Conservation (phyloP, 2,329 filamentous ascomycete genomes). For the Passalora sequoiae region DNA sequence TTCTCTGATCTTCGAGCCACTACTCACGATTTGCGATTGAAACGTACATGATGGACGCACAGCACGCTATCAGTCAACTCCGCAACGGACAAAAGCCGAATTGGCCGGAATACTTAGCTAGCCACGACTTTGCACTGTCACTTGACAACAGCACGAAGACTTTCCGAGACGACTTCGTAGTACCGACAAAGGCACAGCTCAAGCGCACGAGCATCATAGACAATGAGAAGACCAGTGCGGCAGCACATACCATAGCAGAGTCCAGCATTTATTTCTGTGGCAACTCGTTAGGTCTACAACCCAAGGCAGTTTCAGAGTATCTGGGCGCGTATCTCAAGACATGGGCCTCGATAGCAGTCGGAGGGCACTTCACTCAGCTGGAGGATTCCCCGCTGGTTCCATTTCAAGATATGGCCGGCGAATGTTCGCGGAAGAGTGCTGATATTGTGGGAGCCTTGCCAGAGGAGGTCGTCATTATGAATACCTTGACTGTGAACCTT, state of each 20-base stretch:
- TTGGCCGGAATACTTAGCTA: conserved; percentile 25
- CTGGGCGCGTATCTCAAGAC: conserved; percentile 69
- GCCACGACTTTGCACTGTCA: conserved; percentile 24
- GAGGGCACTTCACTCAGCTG: conserved; percentile 57
- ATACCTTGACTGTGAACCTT: conserved; percentile 73
- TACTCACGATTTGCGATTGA: neutral
- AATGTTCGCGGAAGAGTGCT: conserved; percentile 63
- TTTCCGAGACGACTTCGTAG: conserved; percentile 56
- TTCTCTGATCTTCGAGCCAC: neutral
- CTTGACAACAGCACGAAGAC: conserved; percentile 24
- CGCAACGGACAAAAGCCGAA: conserved; percentile 22
- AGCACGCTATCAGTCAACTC: conserved; percentile 22
- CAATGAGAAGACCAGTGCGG: conserved; percentile 15
- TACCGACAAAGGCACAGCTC: conserved; percentile 68
- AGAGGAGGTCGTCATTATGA: conserved; percentile 79
- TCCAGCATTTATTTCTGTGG: conserved; percentile 75
- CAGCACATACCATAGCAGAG: conserved; percentile 27
- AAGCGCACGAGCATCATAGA: conserved; percentile 54
- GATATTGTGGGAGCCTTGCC: conserved; percentile 68
- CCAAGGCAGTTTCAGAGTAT: conserved; percentile 60
- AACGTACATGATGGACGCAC: conserved; percentile 25
- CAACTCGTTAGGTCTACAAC: conserved; percentile 82
- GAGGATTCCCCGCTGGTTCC: conserved; percentile 61
- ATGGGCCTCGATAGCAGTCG: conserved; percentile 81
- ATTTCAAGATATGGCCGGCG: conserved; percentile 75